Conservation (phyloP, 371 early-diverging fungal species). For the Mucor saturninus region DNA sequence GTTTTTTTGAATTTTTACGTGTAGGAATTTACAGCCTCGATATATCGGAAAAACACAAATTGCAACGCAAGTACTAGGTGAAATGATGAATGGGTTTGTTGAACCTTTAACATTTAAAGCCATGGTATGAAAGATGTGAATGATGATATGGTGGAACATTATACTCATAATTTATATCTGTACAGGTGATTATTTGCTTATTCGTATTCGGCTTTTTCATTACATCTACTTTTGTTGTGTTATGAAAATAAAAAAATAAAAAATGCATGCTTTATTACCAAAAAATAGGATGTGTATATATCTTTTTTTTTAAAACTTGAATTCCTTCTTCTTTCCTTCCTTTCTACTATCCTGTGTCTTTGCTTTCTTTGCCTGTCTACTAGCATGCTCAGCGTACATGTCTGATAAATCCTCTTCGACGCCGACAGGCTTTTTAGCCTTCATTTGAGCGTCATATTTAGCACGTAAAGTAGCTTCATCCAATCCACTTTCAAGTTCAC, state of each 20-base stretch:
- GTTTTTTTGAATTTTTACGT: conserved; percentile 1
- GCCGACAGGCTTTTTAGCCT: conserved; percentile 46
- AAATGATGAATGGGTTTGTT: conserved; percentile 23
- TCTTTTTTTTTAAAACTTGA: conserved; percentile 64
- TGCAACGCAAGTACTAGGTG: conserved; percentile 22
- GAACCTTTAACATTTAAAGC: conserved; percentile 25
- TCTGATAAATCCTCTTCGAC: conserved; percentile 80
- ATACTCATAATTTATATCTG: neutral
- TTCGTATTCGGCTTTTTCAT: conserved; percentile 19
- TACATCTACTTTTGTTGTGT: conserved; percentile 7
- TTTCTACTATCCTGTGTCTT: conserved; percentile 64
- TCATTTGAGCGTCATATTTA: conserved; percentile 73
- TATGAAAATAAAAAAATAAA: conserved; percentile 2
- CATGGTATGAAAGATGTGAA: conserved; percentile 11
- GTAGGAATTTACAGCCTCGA: conserved; percentile 10
- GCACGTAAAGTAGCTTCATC: conserved; percentile 75
- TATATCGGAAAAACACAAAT: conserved; percentile 13
- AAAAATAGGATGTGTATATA: neutral
- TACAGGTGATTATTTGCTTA: conserved; percentile 14
- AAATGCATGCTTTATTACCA: neutral
- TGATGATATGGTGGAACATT: neutral
- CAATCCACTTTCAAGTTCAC: conserved; percentile 71
- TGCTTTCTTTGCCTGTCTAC: conserved; percentile 69
- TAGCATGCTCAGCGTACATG: conserved; percentile 87
- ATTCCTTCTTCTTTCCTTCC: conserved; percentile 67